Base-by-base conservation (phyloP, 805 yeast species). In the Torulaspora franciscae region DNA sequence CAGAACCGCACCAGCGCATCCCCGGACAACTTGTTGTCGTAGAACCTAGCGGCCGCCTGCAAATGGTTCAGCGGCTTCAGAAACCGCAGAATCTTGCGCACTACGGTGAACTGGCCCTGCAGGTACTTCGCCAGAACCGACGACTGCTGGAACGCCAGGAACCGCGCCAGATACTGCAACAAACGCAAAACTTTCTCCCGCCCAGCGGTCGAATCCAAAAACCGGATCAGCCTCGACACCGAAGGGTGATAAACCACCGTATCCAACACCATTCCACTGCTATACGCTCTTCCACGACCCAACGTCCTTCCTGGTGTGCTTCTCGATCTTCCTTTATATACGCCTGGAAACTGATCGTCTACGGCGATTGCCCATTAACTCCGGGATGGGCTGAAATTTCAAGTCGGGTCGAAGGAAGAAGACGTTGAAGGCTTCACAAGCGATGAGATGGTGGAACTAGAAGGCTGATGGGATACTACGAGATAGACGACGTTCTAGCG, bases 61-160 rank as follows among this genome's bases (percentile, higher is more conserved):
- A 85, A 59, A 61, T 83, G 88, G 56, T 73, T 74, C 57, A 90
- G 68, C 1, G 95, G 95, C 67, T 89, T 90, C 51, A 88, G 77
- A 59, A 83, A 80, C 59, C 97, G 78, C 71, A 90, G 68, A 17
- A 89, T 81, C 70, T 91, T 91, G 64, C 98, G 80, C 50, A 86
- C 74, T 47, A 82, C 64, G 1, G 86, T 75, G 25, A 87, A 75
- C 51, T 83, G 80, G 36, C 61, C 62, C 67, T 82, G 85, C 50
- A 88, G 64, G 17, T 74, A 70, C 54, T 74, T 75, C 62, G 80
- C 74, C 47, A 75, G 62, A 37, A 66, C 64, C 27, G 82, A 74
- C 37, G 72, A 71, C 40, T 77, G 71, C 60, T 80, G 79, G 64
- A 71, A 83, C 13, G 85, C 70, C 36, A 87, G 66, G 64, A 90